Conservation (phyloP, 2,329 filamentous ascomycete species). For the Ophiocordyceps sinensis region DNA sequence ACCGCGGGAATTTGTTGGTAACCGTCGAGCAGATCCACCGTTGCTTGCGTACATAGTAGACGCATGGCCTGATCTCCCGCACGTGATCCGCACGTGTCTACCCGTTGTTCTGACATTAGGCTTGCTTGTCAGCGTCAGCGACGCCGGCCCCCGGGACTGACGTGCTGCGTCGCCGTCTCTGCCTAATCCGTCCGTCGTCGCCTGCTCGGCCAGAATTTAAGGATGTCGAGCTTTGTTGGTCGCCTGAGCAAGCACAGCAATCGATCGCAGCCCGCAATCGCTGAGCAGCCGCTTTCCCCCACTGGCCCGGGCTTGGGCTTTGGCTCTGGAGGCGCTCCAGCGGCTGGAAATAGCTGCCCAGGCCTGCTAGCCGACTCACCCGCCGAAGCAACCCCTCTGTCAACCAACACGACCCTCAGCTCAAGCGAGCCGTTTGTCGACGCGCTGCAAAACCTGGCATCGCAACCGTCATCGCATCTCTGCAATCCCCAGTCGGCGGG, state of each 20-base stretch:
- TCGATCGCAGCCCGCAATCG: constrained; percentile 40
- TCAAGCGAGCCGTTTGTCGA: constrained; percentile 32
- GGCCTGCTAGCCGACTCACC: constrained; percentile 15
- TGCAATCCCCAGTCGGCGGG: constrained; percentile 14
- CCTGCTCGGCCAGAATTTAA: constrained; percentile 3
- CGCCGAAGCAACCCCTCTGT: constrained; percentile 31
- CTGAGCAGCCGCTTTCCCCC: constrained; percentile 23
- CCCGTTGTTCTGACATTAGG: too few species aligned
- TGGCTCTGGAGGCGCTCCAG: not conserved
- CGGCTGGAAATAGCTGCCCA: constrained; percentile 3
- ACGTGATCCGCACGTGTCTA: too few species aligned
- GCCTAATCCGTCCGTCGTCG: not conserved
- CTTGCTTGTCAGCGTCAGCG: too few species aligned
- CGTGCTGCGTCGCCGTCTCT: not conserved
- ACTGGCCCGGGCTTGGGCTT: not conserved
- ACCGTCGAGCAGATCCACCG: too few species aligned
- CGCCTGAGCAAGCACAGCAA: constrained; percentile 41
- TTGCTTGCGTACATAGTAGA: too few species aligned
- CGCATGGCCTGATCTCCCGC: too few species aligned
- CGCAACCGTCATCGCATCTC: constrained; percentile 11
- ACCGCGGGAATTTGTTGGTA: too few species aligned
- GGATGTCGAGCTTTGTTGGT: constrained; percentile 39
- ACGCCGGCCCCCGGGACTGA: too few species aligned
- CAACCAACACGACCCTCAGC: constrained; percentile 25
- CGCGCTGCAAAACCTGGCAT: constrained; percentile 3